Conservation (phyloP, 2,329 filamentous ascomycete species). For the Remersonia thermophila region DNA sequence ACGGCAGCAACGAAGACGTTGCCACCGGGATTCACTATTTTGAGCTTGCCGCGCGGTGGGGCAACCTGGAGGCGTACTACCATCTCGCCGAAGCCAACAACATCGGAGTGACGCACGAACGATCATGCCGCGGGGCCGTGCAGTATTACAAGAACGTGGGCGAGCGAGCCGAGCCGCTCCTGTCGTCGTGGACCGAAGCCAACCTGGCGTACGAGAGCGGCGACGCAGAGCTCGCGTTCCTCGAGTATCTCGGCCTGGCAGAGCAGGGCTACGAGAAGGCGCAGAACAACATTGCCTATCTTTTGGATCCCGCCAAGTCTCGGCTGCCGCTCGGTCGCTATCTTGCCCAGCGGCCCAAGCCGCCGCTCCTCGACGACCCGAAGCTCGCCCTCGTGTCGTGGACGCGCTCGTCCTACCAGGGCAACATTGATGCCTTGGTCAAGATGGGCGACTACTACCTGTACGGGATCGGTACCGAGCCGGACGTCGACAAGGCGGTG, state of each 20-base stretch:
- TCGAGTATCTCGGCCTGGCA: conserved; percentile 75
- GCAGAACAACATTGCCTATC: conserved; percentile 79
- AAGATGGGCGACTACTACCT: conserved; percentile 99
- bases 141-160: conserved; percentile 74
- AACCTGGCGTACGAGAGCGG: conserved; percentile 71
- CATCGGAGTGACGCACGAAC: conserved; percentile 67
- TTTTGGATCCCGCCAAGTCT: conserved; percentile 64
- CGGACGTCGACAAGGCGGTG: conserved; percentile 73
- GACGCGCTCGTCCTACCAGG: conserved; percentile 86
- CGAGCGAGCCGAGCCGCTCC: conserved; percentile 58
- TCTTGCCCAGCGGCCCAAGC: conserved; percentile 27
- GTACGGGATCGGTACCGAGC: conserved; percentile 58
- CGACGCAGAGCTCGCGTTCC: conserved; percentile 66
- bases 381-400: conserved; percentile 75
- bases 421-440: conserved; percentile 84
- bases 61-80: conserved; percentile 80
- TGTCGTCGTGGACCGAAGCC: conserved; percentile 71
- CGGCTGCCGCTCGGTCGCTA: conserved; percentile 43
- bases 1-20: conserved; percentile 59
- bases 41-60: conserved; percentile 70
- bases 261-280: conserved; percentile 86
- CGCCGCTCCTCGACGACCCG: conserved; percentile 37
- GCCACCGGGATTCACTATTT: conserved; percentile 72
- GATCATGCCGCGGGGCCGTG: conserved; percentile 63
- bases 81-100: conserved; percentile 82